These are phyloP conservation scores for Phytophthora kernoviae DNA, from an alignment of 352 stramenopile genomes.

Conservation along the genomic window DNA sequence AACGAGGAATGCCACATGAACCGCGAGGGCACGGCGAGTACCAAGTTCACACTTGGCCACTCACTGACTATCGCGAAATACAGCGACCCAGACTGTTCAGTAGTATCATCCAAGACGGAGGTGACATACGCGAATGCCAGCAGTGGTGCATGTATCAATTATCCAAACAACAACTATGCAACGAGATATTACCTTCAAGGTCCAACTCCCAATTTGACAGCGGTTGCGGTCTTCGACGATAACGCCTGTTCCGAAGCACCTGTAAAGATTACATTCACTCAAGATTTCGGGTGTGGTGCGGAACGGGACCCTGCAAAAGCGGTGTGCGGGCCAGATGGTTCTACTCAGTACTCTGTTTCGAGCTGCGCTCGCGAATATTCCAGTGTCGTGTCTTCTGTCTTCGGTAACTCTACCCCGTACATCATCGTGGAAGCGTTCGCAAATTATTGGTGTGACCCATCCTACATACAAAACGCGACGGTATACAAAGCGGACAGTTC, in stretches of 20 bases:
- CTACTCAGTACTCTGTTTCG: neutral
- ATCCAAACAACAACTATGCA: neutral
- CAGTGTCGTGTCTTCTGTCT: too few species aligned
- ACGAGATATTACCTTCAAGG: slow-evolving; percentile 4
- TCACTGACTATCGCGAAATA: slow-evolving; percentile 5
- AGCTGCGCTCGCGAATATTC: neutral
- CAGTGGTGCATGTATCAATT: neutral
- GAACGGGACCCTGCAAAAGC: neutral
- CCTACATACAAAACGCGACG: neutral
- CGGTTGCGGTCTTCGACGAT: slow-evolving; percentile 6
- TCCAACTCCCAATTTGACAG: neutral
- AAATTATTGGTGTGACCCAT: neutral
- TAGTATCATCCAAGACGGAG: neutral
- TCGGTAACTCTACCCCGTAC: neutral
- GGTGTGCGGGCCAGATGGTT: neutral
- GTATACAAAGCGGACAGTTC: slow-evolving; percentile 3
- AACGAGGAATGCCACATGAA: slow-evolving; percentile 10
- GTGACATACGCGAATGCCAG: neutral
- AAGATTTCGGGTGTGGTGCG: slow-evolving; percentile 11
- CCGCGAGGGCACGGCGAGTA: slow-evolving; percentile 1
- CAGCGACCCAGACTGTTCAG: neutral
- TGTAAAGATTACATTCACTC: slow-evolving; percentile 5
- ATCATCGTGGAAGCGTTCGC: slow-evolving; percentile 1
- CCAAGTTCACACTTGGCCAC: slow-evolving; percentile 3
- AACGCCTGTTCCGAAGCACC: slow-evolving; percentile 3